Conservation (phyloP, 116 monocot genomes). For the Thalassia testudinum region DNA sequence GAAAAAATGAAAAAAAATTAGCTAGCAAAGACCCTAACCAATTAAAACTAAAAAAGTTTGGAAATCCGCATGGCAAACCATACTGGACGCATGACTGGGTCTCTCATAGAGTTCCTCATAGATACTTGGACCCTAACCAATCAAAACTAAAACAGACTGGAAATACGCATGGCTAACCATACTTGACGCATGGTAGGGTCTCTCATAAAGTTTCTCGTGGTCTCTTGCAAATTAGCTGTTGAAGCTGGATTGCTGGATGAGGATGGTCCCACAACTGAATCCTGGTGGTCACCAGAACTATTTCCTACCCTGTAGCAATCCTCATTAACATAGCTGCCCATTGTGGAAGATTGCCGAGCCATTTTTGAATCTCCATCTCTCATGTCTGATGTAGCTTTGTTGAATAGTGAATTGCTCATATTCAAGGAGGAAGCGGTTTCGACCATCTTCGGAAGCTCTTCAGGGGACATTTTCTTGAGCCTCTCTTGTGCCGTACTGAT, state of each 20-base stretch:
- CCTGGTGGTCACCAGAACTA: background rate
- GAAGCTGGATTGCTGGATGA: conserved; percentile 28
- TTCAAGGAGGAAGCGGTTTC: conserved; percentile 54
- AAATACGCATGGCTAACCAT: background rate
- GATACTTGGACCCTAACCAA: conserved; percentile 22
- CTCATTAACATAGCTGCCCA: background rate
- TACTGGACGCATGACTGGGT: conserved; percentile 92
- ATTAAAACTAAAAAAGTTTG: background rate
- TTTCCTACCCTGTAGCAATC: background rate
- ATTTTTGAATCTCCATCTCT: background rate
- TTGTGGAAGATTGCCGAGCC: too few relatives aligned
- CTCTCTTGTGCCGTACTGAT: conserved; percentile 71
- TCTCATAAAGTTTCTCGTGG: conserved; percentile 63
- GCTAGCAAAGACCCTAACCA: background rate
- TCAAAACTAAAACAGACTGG: too few relatives aligned
- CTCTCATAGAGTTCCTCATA: conserved; percentile 71
- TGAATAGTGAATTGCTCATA: conserved; percentile 6
- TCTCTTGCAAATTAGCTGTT: conserved; percentile 56
- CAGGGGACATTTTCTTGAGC: conserved; percentile 63
- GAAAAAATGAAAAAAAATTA: too few relatives aligned
- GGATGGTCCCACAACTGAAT: conserved; percentile 13
- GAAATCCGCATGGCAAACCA: too few relatives aligned
- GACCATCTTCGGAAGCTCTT: conserved; percentile 64
- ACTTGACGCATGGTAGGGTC: conserved; percentile 94
- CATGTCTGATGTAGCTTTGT: background rate